Base-by-base conservation (phyloP, 2,329 filamentous ascomycete species). In the Bipolaris cookei region DNA sequence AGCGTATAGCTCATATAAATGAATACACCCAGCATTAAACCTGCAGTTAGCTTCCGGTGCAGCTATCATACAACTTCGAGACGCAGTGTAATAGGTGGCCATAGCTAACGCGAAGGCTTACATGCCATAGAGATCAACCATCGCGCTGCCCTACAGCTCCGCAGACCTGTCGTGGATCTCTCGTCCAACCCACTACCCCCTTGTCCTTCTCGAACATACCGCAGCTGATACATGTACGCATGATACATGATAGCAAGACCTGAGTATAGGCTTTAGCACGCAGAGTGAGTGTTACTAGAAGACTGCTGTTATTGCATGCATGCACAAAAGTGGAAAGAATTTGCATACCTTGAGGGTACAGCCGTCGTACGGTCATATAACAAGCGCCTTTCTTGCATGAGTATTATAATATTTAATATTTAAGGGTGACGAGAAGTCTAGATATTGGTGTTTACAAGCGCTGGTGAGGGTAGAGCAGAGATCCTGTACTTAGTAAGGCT, bases 181-280 rank as follows among this genome's bases (percentile, higher is more conserved):
- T n/a, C n/a, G n/a, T n/a, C n/a, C n/a, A n/a, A n/a, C n/a, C n/a
- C n/a, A n/a, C n/a, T n/a, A n/a, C n/a, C n/a, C n/a, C n/a, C n/a
- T n/a, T n/a, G n/a, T n/a, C n/a, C n/a, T n/a, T n/a, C n/a, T n/a
- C n/a, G n/a, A n/a, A n/a, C n/a, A n/a, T n/a, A n/a, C n/a, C n/a
- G n/a, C n/a, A n/a, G n/a, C n/a, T n/a, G n/a, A n/a, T n/a, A n/a
- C n/a, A n/a, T n/a, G n/a, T n/a, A n/a, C n/a, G 13, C 13, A 62
- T 62, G 34, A 51, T 62, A 60, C 39, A 51, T 43, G 58, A 54
- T 56, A 62, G 37, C n/a, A 59, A 59, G 52, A 55, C 59, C 47
- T 6, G 34, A 66, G 57, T 59, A 54, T 66, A 53, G 34, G 55
- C 59, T 59, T 59, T 51, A n/a, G 55, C 55, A 60, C 58, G 54